Evolutionary conservation across 2,329 filamentous ascomycete genomes (phyloP).

Genomic region (Fusarium sp.): DNA sequence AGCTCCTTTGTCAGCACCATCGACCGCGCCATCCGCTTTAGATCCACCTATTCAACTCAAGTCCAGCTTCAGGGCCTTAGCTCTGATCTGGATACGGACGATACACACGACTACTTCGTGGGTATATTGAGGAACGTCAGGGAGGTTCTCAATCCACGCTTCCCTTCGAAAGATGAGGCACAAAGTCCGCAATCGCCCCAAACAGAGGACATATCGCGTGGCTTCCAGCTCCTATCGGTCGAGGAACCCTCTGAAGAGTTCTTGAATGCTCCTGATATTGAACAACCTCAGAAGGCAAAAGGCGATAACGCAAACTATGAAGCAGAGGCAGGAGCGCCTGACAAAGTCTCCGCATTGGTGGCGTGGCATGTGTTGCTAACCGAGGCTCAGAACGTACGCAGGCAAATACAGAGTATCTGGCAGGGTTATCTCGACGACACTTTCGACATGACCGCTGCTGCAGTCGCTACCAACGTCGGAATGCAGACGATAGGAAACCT

Average conservation of each 20-base stretch:
- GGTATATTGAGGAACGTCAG: not conserved
- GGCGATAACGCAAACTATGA: not conserved
- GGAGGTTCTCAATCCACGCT: not conserved
- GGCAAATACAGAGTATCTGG: not conserved
- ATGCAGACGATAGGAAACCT: not conserved
- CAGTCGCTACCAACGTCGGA: conserved; percentile 1
- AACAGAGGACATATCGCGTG: not conserved
- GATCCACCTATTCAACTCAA: not conserved
- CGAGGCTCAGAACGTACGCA: not conserved
- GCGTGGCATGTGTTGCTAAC: not conserved
- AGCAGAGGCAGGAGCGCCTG: not conserved
- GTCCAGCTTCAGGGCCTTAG: not conserved
- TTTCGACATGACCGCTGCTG: conserved; percentile 1
- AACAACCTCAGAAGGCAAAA: not conserved
- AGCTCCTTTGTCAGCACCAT: not conserved
- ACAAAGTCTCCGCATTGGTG: rapidly evolving
- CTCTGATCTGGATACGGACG: not conserved
- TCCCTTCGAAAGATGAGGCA: not conserved
- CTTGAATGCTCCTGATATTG: not conserved
- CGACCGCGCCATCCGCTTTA: not conserved
- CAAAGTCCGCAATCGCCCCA: rapidly evolving
- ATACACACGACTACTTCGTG: not conserved
- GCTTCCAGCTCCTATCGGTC: not conserved
- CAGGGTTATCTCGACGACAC: not conserved
- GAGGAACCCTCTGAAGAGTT: conserved; percentile 13